These are phyloP conservation scores for Penicillium turbatum DNA, from an alignment of 495 filamentous ascomycete species.

Conservation along the genomic window DNA sequence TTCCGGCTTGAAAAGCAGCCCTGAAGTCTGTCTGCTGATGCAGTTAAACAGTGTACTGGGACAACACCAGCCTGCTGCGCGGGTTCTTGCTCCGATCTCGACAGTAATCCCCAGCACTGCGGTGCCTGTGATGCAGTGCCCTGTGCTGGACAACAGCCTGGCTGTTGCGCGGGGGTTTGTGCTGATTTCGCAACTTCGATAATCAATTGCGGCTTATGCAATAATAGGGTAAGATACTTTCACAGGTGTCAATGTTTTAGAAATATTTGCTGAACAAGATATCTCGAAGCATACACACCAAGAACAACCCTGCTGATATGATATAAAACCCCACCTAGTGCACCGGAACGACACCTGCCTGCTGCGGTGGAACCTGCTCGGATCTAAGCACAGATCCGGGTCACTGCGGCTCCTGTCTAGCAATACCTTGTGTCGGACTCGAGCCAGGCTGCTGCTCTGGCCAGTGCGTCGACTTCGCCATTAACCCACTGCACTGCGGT, in stretches of 20 bases:
- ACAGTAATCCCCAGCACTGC: conserved; percentile 4
- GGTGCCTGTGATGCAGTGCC: conserved; percentile 9
- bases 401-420: conserved; percentile 13
- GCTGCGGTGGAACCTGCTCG: conserved; percentile 14
- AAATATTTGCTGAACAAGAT: too few species aligned
- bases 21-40: not conserved
- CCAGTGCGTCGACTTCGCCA: conserved; percentile 14
- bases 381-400: conserved; percentile 2
- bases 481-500: conserved; percentile 14
- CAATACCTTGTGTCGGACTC: conserved; percentile 7
- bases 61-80: conserved; percentile 12
- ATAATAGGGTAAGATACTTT: conserved; percentile 9
- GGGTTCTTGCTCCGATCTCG: conserved; percentile 10
- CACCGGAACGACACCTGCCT: conserved; percentile 8
- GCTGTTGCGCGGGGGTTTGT: conserved; percentile 15
- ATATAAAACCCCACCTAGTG: conserved; percentile 6
- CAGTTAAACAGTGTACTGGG: not conserved
- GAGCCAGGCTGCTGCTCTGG: conserved; percentile 15
- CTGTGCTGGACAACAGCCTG: conserved; percentile 12
- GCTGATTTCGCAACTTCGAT: conserved; percentile 9
- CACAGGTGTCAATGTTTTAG: too few species aligned
- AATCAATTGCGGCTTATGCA: conserved; percentile 15
- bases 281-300: too few species aligned
- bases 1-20: not conserved
- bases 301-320: too few species aligned